These are phyloP conservation scores for Glaciozyma martinii DNA, from an alignment of 768 basidiomycete genomes.

Conservation along the genomic window DNA sequence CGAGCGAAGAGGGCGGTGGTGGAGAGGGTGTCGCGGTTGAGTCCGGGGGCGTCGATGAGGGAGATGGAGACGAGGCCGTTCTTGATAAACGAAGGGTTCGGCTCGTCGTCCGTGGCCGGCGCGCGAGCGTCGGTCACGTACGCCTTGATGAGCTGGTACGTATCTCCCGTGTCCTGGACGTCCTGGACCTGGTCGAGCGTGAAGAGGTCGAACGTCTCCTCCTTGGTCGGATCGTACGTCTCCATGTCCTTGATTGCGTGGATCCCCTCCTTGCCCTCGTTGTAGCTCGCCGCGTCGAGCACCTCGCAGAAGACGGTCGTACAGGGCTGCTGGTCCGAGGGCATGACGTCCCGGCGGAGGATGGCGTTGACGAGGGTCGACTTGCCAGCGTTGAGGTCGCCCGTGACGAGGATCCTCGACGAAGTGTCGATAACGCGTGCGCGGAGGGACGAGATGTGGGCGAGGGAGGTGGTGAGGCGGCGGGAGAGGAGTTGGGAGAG, in stretches of 20 bases:
- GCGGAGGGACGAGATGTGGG: conserved; percentile 75
- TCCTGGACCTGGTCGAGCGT: conserved; percentile 63
- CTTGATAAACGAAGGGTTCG: conserved; percentile 29
- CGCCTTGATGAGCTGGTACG: conserved; percentile 70
- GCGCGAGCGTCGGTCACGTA: conserved; percentile 76
- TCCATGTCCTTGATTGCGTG: conserved; percentile 57
- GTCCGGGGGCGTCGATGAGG: conserved; percentile 93
- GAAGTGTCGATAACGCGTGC: conserved; percentile 81
- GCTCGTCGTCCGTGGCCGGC: conserved; percentile 37
- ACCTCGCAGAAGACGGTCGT: conserved; percentile 97
- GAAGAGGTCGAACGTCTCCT: conserved; percentile 64
- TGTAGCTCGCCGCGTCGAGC: conserved; percentile 73
- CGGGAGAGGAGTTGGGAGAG: conserved; percentile 87
- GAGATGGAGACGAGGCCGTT: conserved; percentile 78
- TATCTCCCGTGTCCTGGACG: conserved; percentile 59
- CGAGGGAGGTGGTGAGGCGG: conserved; percentile 61
- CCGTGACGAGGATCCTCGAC: conserved; percentile 93
- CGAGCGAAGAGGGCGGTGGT: conserved; percentile 92
- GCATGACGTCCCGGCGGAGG: conserved; percentile 82
- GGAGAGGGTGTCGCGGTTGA: conserved; percentile 88
- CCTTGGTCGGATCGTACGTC: conserved; percentile 60
- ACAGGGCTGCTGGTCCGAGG: conserved; percentile 95
- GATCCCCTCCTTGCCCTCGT: conserved; percentile 65
- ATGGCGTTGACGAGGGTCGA: conserved; percentile 96
- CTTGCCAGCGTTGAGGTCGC: conserved; percentile 96